phyloP scores from a whole-genome alignment of 2,329 filamentous ascomycete genomes.

The Nannizzia gypsea region DNA sequence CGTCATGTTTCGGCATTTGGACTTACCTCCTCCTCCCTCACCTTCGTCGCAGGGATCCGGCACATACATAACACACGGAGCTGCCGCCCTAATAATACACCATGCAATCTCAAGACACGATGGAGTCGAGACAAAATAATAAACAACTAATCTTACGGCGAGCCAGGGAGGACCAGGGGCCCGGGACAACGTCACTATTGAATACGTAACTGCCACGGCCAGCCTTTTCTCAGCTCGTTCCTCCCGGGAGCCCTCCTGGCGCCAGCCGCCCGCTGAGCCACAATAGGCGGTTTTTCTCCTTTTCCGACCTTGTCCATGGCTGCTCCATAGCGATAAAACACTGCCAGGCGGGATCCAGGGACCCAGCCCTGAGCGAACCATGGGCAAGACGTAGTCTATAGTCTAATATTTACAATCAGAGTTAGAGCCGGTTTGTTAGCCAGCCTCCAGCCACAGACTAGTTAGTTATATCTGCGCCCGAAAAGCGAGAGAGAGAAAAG shows the following conservation, averaged over 20 bases:
- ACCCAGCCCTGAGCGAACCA: neutral
- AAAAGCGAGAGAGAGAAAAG: no score
- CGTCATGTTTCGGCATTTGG: neutral
- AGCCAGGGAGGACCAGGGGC: neutral
- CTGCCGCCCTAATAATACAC: neutral
- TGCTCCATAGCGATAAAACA: slow-evolving; percentile 1
- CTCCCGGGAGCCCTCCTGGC: neutral
- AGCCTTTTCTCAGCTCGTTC: neutral
- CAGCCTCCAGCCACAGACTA: neutral
- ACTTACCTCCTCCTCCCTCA: neutral
- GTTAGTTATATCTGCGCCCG: neutral
- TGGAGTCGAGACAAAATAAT: neutral
- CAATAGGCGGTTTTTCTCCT: neutral
- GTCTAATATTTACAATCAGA: neutral
- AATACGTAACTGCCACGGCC: neutral
- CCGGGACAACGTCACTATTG: neutral
- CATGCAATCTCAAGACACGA: neutral
- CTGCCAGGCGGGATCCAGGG: slow-evolving; percentile 2
- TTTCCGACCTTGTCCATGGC: neutral
- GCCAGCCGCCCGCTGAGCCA: neutral
- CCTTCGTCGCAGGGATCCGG: neutral
- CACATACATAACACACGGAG: neutral
- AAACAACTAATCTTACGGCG: slow-evolving; percentile 1
- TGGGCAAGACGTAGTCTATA: neutral
- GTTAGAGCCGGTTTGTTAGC: neutral